phyloP scores from a whole-genome alignment of 768 basidiomycete species.

The Mycena vitilis region DNA sequence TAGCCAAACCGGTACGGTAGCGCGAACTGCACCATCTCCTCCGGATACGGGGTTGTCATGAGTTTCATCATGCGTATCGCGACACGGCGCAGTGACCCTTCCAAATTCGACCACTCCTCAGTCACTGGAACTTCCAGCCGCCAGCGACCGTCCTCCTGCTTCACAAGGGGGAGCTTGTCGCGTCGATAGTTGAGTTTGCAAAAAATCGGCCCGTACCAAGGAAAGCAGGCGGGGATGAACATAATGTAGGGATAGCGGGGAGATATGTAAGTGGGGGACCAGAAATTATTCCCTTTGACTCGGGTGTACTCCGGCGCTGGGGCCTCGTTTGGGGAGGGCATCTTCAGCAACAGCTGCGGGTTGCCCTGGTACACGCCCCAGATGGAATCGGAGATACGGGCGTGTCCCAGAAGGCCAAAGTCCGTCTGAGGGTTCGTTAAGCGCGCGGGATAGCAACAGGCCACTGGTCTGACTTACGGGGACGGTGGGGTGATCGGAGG shows the following conservation, averaged over 20 bases:
- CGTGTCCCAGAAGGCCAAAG: background rate
- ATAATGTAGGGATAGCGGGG: too few species aligned
- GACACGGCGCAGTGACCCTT: too few species aligned
- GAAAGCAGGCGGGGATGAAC: too few species aligned
- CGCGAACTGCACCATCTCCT: too few species aligned
- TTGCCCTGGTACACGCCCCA: background rate
- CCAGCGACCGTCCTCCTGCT: background rate
- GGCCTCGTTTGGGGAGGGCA: background rate
- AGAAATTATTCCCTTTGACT: background rate
- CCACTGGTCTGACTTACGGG: too few species aligned
- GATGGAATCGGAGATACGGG: background rate
- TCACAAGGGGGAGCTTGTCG: background rate
- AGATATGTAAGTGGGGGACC: too few species aligned
- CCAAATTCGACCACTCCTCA: background rate
- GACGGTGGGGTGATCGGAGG: too few species aligned
- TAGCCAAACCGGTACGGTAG: background rate
- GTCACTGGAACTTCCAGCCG: background rate
- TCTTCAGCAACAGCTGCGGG: background rate
- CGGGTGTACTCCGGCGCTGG: background rate
- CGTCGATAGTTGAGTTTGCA: background rate
- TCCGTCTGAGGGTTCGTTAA: background rate
- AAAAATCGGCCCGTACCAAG: background rate
- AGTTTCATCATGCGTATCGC: too few species aligned
- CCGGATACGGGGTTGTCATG: too few species aligned
- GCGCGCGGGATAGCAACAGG: background rate